Evolutionary conservation across 139 green algal species (phyloP).

Genomic region (Desmodesmus armatus): DNA sequence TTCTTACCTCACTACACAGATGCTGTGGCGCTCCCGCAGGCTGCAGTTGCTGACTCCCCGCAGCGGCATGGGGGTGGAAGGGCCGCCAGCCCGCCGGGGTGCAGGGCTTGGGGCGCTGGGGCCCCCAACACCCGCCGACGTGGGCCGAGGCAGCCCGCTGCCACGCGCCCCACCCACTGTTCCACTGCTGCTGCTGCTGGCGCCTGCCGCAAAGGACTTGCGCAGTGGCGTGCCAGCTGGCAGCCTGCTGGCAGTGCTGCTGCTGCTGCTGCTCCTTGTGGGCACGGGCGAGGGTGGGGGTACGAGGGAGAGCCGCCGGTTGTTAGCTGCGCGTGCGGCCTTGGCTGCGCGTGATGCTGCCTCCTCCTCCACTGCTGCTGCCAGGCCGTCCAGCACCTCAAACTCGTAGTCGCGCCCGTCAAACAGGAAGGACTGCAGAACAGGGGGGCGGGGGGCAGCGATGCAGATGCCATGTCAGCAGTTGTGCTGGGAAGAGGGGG

Average conservation of each 20-base stretch:
- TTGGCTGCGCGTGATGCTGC: conserved; percentile 8
- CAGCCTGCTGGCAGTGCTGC: background rate
- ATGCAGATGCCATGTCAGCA: too few relatives aligned
- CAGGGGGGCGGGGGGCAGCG: too few relatives aligned
- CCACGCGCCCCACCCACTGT: background rate
- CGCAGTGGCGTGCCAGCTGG: background rate
- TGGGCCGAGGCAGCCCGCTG: too few relatives aligned
- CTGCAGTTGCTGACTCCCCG: conserved; percentile 3
- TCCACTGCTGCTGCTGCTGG: background rate
- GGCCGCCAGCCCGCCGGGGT: background rate
- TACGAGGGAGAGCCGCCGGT: background rate
- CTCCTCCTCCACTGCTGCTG: conserved; percentile 28
- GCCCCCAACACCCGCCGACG: background rate
- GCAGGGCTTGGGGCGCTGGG: background rate
- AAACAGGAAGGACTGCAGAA: conserved; percentile 68
- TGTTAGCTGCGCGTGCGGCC: background rate
- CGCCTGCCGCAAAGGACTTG: too few relatives aligned
- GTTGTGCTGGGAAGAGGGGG: too few relatives aligned
- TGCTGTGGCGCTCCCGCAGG: conserved; percentile 10
- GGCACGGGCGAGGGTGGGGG: too few relatives aligned
- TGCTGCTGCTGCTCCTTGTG: background rate
- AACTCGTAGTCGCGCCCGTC: conserved; percentile 59
- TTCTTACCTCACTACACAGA: conserved; percentile 36
- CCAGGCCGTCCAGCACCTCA: conserved; percentile 34
- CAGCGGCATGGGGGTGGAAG: conserved; percentile 11